These are phyloP conservation scores for Zygosaccharomyces pseudobailii DNA, from an alignment of 1,139 yeast species.

Conservation along the genomic window DNA sequence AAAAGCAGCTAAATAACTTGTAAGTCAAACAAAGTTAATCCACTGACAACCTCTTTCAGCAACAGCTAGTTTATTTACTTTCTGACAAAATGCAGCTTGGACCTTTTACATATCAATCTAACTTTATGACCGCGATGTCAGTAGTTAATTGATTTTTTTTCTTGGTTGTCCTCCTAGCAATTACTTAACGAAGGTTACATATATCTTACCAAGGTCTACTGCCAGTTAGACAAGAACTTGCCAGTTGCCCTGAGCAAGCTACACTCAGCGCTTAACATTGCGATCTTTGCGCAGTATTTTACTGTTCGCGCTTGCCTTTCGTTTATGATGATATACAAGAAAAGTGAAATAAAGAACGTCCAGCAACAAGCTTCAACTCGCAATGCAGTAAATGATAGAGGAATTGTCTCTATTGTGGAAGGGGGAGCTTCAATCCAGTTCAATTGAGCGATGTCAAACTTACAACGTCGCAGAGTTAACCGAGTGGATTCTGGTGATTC, in stretches of 20 bases:
- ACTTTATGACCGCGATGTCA: too few relatives aligned
- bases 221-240: neutral
- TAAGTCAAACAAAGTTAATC: neutral
- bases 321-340: neutral
- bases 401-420: neutral
- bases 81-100: neutral
- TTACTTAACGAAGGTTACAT: neutral
- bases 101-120: neutral
- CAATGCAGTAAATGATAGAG: neutral
- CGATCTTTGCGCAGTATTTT: neutral
- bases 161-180: too few relatives aligned
- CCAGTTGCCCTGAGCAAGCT: neutral
- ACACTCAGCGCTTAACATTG: neutral
- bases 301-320: neutral
- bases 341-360: neutral
- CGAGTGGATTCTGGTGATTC: slow-evolving; percentile 22
- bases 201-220: neutral
- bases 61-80: neutral
- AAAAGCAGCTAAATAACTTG: neutral
- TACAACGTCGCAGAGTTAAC: slow-evolving; percentile 47
- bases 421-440: neutral
- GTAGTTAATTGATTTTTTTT: too few relatives aligned
- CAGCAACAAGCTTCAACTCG: neutral
- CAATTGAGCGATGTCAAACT: slow-evolving; percentile 35
- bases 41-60: neutral